A percentile compares a stretch with the other conserved stretches of the same genome.
Evolutionary conservation across 805 yeast genomes (phyloP).

Genomic region (Saccharomyces mikatae): DNA sequence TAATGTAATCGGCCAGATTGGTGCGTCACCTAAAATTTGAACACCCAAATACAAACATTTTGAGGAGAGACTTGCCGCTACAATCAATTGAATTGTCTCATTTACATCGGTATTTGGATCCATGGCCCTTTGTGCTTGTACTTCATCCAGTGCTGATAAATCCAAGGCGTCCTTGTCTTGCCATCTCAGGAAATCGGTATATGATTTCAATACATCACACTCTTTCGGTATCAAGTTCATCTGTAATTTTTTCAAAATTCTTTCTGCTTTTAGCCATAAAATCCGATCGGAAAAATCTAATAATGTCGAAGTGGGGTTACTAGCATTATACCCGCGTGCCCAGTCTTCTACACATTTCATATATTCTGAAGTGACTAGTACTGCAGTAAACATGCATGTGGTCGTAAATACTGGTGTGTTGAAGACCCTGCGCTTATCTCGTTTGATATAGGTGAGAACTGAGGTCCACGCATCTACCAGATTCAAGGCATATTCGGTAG

Average conservation of each 20-base stretch:
- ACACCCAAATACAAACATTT: conserved; percentile 63
- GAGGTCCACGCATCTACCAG: conserved; percentile 65
- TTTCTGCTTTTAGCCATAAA: conserved; percentile 56
- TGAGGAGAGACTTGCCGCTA: conserved; percentile 43
- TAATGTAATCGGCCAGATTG: conserved; percentile 77
- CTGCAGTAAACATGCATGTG: conserved; percentile 52
- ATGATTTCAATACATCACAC: conserved; percentile 40
- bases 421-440: neutral
- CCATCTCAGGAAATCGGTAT: conserved; percentile 48
- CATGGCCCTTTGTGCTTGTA: conserved; percentile 40
- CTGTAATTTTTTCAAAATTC: conserved; percentile 54
- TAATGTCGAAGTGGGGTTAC: conserved; percentile 14
- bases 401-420: conserved; percentile 61
- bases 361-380: conserved; percentile 53
- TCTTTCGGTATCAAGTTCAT: conserved; percentile 45
- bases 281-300: conserved; percentile 45
- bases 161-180: conserved; percentile 41
- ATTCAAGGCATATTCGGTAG: conserved; percentile 48
- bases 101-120: conserved; percentile 38
- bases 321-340: conserved; percentile 35
- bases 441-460: conserved; percentile 43
- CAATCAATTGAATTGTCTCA: conserved; percentile 41
- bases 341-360: conserved; percentile 44
- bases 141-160: conserved; percentile 34
- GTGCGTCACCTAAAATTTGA: conserved; percentile 72